phyloP scores from a whole-genome alignment of 2,329 filamentous ascomycete genomes.

The Fusarium circinatum region DNA sequence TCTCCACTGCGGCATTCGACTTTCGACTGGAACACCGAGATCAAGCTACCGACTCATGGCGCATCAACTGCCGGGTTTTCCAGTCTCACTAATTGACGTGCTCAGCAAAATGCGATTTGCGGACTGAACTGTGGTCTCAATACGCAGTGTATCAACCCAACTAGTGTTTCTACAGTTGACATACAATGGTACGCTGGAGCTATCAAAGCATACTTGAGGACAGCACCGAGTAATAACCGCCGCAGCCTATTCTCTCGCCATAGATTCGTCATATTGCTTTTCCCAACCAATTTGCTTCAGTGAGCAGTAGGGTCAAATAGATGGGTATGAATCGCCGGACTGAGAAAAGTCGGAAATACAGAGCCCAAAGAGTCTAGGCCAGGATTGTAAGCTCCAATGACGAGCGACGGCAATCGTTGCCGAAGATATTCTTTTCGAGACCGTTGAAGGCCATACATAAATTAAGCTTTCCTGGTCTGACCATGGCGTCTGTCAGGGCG shows the following conservation, averaged over 20 bases:
- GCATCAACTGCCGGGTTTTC: not conserved
- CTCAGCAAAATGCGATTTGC: not conserved
- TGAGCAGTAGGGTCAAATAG: not conserved
- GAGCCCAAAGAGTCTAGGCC: not conserved
- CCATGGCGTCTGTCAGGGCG: not conserved
- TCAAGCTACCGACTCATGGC: not conserved
- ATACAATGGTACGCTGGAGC: not conserved
- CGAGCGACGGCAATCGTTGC: not conserved
- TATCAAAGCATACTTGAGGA: not conserved
- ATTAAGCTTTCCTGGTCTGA: fast-evolving
- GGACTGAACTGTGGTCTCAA: too few species aligned
- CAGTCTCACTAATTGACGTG: fast-evolving
- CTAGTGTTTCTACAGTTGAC: not conserved
- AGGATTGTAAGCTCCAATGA: too few species aligned
- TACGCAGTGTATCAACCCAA: too few species aligned
- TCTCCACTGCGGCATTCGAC: not conserved
- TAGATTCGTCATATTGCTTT: not conserved
- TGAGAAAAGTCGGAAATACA: not conserved
- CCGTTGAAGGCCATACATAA: not conserved
- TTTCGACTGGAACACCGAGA: not conserved
- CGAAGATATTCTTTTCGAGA: not conserved
- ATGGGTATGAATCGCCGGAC: not conserved
- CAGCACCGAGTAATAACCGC: not conserved
- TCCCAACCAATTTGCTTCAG: fast-evolving
- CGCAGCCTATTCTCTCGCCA: not conserved